Percentiles rank a stretch among this genome's conserved stretches.
These are phyloP conservation scores for Penicillium chermesinum DNA, from an alignment of 495 filamentous ascomycete species.

Conservation along the genomic window DNA sequence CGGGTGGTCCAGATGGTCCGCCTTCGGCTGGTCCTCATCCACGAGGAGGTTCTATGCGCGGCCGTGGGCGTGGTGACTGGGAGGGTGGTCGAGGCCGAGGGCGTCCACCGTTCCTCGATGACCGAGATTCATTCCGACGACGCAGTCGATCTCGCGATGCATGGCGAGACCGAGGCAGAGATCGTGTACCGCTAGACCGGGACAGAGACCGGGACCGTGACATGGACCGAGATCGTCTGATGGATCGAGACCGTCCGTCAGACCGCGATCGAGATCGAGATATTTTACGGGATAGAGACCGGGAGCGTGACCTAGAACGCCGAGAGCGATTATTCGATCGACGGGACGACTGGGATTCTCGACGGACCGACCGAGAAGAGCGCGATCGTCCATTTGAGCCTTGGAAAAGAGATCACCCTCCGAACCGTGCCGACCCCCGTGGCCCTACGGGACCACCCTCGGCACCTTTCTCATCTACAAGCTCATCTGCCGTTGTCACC, in stretches of 20 bases:
- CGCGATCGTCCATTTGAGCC: conserved; percentile 57
- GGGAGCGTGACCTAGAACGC: conserved; percentile 35
- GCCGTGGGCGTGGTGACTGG: conserved; percentile 63
- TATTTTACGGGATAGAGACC: conserved; percentile 23
- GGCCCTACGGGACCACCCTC: conserved; percentile 24
- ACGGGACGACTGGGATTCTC: conserved; percentile 39
- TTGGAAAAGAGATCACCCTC: conserved; percentile 47
- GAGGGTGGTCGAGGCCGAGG: conserved; percentile 56
- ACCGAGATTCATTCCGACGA: conserved; percentile 51
- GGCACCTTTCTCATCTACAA: conserved; percentile 3
- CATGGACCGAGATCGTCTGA: conserved; percentile 35
- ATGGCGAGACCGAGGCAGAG: conserved; percentile 46
- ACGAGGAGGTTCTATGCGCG: conserved; percentile 54
- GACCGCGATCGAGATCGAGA: conserved; percentile 30
- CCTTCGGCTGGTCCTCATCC: conserved; percentile 41
- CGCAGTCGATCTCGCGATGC: conserved; percentile 68
- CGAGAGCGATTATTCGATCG: conserved; percentile 45
- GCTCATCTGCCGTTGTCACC: background rate
- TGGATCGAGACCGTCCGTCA: conserved; percentile 22
- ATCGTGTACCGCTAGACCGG: conserved; percentile 28
- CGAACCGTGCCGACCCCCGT: conserved; percentile 39
- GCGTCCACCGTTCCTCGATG: conserved; percentile 51
- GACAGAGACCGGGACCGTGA: conserved; percentile 40
- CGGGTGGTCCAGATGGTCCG: conserved; percentile 61
- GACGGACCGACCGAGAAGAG: conserved; percentile 43